Evolutionary conservation across 768 basidiomycete species (phyloP).

Genomic region (Amanita subjunquillea): DNA sequence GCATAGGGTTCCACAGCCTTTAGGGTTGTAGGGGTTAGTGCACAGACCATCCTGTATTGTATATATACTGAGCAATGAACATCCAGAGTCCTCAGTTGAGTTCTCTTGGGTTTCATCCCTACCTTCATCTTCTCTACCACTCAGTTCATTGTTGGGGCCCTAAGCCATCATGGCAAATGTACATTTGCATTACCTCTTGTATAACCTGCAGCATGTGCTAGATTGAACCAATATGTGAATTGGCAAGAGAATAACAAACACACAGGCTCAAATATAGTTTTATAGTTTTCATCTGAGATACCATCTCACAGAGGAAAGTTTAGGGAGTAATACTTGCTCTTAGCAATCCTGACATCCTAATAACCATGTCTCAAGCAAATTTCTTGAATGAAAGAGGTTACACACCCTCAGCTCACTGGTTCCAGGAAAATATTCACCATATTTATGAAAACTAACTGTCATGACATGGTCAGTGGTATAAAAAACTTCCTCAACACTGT

Average conservation of each 20-base stretch:
- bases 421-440: conserved; percentile 98
- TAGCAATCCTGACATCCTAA: conserved; percentile 86
- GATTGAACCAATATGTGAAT: too few species aligned
- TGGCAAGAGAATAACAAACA: not conserved
- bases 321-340: conserved; percentile 88
- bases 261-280: conserved; percentile 91
- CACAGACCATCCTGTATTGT: too few species aligned
- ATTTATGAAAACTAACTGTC: conserved; percentile 98
- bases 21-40: too few species aligned
- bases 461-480: conserved; percentile 98
- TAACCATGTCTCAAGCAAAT: conserved; percentile 7
- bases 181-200: conserved; percentile 85
- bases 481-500: conserved; percentile 98
- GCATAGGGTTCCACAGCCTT: too few species aligned
- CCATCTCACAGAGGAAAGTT: conserved; percentile 96
- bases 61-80: too few species aligned
- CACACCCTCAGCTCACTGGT: conserved; percentile 88
- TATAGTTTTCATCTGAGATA: conserved; percentile 90
- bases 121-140: too few species aligned
- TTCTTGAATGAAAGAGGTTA: conserved; percentile 4
- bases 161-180: too few species aligned
- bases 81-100: too few species aligned
- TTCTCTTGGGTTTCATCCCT: too few species aligned
- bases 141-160: too few species aligned
- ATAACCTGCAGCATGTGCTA: conserved; percentile 76